Evolutionary conservation across 768 basidiomycete genomes (phyloP), one percentile per base, ranked within the genome.

Genomic region (Sistotremastrum suecicum): DNA sequence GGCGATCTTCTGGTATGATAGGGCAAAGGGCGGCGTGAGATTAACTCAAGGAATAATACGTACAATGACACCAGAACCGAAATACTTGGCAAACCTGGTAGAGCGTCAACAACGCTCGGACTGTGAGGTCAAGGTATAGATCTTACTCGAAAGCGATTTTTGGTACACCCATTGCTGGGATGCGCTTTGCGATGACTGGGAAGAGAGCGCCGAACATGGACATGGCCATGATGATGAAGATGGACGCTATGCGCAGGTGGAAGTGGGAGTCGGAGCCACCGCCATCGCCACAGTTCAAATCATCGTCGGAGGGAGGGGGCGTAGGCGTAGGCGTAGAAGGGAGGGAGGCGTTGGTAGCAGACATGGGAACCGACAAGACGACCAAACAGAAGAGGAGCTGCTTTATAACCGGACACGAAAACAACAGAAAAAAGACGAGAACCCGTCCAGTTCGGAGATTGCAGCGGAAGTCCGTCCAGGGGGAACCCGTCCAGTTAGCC

Each of bases 31-130:
- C 31, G 34, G 20, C 38, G 39, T 1, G 32, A 11, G 8, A 9
- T 31, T 8, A 20, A 20, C 20, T 34, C 20, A 28, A 39, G 41
- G 47, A 33, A 43, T 9, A 37, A 36, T 10, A 66, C 80, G 54
- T 48, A 85, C 83, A 53, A 88, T 87, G 42, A 88, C 83, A 29
- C 89, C 89, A 9, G 85, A 88, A 30, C 89, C 89, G 62, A 92
- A 91, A 60, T 82, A 89, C 61, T 88, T 90, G 33, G 84, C 80
- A 58, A 90, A 86, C 41, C 41, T 9, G 41, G n/a, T 29, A 42
- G 41, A 9, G 9, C 41, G 29, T 42, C 41, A 10, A 9, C 9
- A n/a, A 9, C 9, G 30, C 9, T 29, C 11, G 9, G 41, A 28
- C 29, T n/a, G 10, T 42, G 41, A 30, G n/a, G 28, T 10, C 11